Evolutionary conservation across 139 green algal species (phyloP).

Genomic region (Chlamydomonas sphaeroides): DNA sequence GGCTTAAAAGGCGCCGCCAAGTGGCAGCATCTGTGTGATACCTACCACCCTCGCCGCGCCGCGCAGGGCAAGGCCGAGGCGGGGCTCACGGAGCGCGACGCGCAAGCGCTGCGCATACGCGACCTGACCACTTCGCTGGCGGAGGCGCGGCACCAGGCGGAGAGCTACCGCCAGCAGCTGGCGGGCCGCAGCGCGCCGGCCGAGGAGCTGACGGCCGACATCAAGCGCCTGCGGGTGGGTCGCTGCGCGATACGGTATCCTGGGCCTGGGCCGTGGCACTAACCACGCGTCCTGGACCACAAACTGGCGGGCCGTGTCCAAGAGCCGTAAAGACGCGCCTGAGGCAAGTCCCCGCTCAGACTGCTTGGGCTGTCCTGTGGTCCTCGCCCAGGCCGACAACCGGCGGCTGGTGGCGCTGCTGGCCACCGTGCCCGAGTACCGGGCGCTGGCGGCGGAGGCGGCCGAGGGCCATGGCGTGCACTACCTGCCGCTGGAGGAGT

Average conservation of each 20-base stretch:
- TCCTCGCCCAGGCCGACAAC: slow-evolving; percentile 42
- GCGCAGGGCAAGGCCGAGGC: slow-evolving; percentile 2
- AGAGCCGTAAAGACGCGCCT: too few relatives aligned
- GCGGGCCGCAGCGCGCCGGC: neutral
- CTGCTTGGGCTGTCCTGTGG: neutral
- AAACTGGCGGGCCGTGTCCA: too few relatives aligned
- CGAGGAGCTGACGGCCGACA: slow-evolving; percentile 15
- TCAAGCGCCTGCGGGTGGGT: slow-evolving; percentile 28
- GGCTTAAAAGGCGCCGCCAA: too few relatives aligned
- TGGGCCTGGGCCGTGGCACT: too few relatives aligned
- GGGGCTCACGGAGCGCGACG: slow-evolving; percentile 6
- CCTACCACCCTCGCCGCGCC: too few relatives aligned
- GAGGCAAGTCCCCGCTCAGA: too few relatives aligned
- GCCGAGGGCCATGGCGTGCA: neutral
- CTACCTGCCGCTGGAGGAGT: slow-evolving; percentile 41
- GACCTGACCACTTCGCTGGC: slow-evolving; percentile 28
- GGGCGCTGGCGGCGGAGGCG: slow-evolving; percentile 20
- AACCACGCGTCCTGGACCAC: too few relatives aligned
- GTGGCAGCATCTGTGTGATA: too few relatives aligned
- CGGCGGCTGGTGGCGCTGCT: slow-evolving; percentile 41
- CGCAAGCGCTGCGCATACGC: slow-evolving; percentile 13
- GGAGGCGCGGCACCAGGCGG: slow-evolving; percentile 8
- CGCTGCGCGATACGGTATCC: too few relatives aligned
- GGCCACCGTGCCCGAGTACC: slow-evolving; percentile 34
- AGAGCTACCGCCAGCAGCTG: slow-evolving; percentile 28